These are phyloP conservation scores for Dictyostelium intermedium DNA, from an alignment of 78 protist genomes.

Conservation along the genomic window DNA sequence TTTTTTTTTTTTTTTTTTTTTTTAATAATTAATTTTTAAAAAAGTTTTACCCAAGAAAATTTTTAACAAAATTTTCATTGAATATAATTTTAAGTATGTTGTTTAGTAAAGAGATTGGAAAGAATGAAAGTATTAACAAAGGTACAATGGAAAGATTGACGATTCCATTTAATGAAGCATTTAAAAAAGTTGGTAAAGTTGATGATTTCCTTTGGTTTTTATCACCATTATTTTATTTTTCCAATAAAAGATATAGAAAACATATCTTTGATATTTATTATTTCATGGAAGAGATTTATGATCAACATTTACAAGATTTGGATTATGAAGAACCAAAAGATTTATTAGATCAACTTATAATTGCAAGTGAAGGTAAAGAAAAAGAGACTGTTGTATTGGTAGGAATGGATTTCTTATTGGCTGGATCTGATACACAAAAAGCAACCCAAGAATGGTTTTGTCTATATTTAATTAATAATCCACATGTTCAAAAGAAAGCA, in stretches of 20 bases:
- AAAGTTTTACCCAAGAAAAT: constrained; percentile 20
- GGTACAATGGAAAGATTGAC: background rate
- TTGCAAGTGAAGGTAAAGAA: background rate
- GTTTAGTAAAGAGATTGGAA: constrained; percentile 9
- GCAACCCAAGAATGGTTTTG: background rate
- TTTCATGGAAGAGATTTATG: constrained; percentile 20
- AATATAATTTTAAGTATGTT: constrained; percentile 17
- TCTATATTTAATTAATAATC: background rate
- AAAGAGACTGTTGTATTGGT: background rate
- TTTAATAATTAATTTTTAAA: background rate
- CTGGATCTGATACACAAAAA: background rate
- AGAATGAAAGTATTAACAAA: constrained; percentile 4
- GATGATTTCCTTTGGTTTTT: constrained; percentile 7
- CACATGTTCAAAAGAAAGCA: constrained; percentile 17
- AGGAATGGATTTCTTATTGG: background rate
- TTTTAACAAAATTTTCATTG: constrained; percentile 1
- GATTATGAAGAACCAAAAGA: constrained; percentile 10
- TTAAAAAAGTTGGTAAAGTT: constrained; percentile 4
- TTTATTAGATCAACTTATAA: background rate
- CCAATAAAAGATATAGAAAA: background rate
- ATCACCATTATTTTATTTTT: background rate
- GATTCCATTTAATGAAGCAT: background rate
- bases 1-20: too few relatives aligned
- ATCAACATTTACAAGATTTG: background rate
- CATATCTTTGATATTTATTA: background rate